phyloP scores from a whole-genome alignment of 768 basidiomycete genomes.

The Hebeloma cylindrosporum region DNA sequence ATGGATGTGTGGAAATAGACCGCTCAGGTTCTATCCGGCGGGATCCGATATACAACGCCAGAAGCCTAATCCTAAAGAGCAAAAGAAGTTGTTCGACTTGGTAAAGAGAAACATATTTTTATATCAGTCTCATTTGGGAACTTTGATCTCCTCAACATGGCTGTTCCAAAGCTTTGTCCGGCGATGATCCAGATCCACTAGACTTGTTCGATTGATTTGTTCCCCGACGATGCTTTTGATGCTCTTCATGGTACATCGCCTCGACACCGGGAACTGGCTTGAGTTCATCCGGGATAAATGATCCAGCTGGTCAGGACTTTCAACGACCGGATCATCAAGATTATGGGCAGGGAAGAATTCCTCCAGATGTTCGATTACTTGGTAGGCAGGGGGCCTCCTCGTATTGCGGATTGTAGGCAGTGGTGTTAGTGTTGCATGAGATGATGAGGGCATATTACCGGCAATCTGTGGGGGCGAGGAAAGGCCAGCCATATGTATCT shows the following conservation, averaged over 20 bases:
- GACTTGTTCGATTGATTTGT: conserved; percentile 53
- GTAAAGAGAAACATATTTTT: not conserved
- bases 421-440: conserved; percentile 1
- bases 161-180: conserved; percentile 46
- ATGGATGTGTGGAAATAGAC: no score
- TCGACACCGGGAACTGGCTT: conserved; percentile 21
- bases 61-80: no score
- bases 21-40: no score
- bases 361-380: conserved; percentile 78
- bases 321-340: conserved; percentile 75
- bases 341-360: conserved; percentile 88
- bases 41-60: no score
- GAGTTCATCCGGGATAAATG: conserved; percentile 9
- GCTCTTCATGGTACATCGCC: conserved; percentile 57
- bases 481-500: no score
- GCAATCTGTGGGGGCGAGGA: no score
- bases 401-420: conserved; percentile 35
- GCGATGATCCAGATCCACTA: conserved; percentile 39
- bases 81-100: no score
- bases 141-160: conserved; percentile 41
- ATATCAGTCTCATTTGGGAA: conserved; percentile 4
- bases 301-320: conserved; percentile 10
- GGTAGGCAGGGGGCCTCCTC: conserved; percentile 71
- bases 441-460: no score
- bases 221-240: conserved; percentile 84